phyloP scores from a whole-genome alignment of 1,139 yeast genomes.

The Pneumocystis canis region DNA sequence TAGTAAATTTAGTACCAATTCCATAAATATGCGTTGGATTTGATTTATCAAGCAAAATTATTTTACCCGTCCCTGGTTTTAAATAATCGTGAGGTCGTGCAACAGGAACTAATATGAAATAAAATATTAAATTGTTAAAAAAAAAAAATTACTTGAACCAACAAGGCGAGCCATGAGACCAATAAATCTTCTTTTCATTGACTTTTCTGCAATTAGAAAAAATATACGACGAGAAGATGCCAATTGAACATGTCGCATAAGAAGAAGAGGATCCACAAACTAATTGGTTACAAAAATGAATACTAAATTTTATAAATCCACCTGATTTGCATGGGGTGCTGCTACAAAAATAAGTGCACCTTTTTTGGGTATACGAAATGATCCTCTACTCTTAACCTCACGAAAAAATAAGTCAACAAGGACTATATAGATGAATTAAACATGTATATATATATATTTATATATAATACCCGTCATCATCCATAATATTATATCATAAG shows the following conservation, averaged over 20 bases:
- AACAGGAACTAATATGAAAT: conserved; percentile 62
- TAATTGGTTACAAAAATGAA: background rate
- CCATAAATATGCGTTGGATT: conserved; percentile 43
- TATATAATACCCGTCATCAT: background rate
- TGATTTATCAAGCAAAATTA: conserved; percentile 35
- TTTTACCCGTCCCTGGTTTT: conserved; percentile 44
- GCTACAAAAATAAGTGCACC: conserved; percentile 92
- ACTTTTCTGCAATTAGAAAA: conserved; percentile 74
- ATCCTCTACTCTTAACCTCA: conserved; percentile 81
- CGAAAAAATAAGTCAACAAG: conserved; percentile 58
- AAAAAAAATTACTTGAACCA: conserved; percentile 3
- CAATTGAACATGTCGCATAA: conserved; percentile 66
- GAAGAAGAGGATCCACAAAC: conserved; percentile 77
- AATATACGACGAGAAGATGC: conserved; percentile 65
- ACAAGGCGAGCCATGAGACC: conserved; percentile 66
- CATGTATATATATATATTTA: background rate
- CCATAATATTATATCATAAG: background rate
- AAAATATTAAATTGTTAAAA: background rate
- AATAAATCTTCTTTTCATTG: conserved; percentile 51
- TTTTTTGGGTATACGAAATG: conserved; percentile 63
- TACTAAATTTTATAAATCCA: background rate
- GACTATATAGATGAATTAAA: conserved; percentile 14
- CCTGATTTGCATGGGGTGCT: conserved; percentile 93
- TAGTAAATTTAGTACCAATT: conserved; percentile 49
- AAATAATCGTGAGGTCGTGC: conserved; percentile 81